Evolutionary conservation across 176 grass and related monocot genomes (phyloP).

Genomic region (Cenchrus americanus): DNA sequence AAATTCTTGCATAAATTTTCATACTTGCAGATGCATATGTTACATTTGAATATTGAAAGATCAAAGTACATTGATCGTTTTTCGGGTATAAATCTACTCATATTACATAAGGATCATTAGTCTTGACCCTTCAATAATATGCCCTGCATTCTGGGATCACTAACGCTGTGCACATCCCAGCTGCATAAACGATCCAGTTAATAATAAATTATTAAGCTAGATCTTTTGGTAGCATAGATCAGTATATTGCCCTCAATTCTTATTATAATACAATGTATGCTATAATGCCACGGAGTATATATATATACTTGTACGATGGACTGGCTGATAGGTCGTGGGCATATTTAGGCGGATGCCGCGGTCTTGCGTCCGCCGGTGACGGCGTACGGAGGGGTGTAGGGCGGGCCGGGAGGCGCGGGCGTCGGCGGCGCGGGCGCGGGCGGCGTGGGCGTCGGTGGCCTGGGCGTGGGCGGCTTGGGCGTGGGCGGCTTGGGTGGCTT

Average conservation of each 20-base stretch:
- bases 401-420: constrained; percentile 4
- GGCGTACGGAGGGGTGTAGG: constrained; percentile 19
- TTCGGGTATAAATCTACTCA: constrained; percentile 14
- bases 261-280: not conserved
- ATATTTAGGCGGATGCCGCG: not conserved
- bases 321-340: not conserved
- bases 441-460: not conserved
- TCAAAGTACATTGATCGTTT: constrained; percentile 29
- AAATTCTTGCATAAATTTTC: constrained; percentile 1
- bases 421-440: not conserved
- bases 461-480: not conserved
- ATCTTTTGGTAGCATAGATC: not conserved
- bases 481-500: not conserved
- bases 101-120: not conserved
- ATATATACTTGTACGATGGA: not conserved
- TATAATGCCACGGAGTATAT: no score
- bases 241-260: not conserved
- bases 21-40: not conserved
- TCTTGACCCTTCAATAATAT: constrained; percentile 13
- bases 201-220: not conserved
- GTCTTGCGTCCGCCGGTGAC: constrained; percentile 1
- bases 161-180: not conserved
- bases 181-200: not conserved
- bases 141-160: not conserved
- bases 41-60: constrained; percentile 26